Conservation (phyloP, 139 green algal genomes). For the Chlorella vulgaris region DNA sequence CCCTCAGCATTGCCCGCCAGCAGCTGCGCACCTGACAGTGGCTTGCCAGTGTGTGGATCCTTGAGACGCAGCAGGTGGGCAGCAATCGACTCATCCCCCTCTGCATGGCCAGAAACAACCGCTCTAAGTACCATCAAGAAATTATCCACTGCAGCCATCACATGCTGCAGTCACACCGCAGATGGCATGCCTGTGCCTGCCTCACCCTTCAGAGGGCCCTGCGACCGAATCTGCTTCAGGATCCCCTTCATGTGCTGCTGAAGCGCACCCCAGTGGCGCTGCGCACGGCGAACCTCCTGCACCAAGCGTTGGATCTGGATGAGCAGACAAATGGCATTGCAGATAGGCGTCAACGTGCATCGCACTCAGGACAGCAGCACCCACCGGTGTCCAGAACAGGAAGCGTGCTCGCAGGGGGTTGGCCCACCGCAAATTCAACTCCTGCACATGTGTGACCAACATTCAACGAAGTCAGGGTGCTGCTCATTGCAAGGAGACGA, state of each 20-base stretch:
- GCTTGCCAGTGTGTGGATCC: constrained; percentile 8
- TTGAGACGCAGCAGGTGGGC: constrained; percentile 21
- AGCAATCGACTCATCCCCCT: background rate
- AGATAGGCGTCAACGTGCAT: background rate
- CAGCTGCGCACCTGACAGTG: background rate
- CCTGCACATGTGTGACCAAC: background rate
- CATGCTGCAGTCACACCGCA: too few species aligned
- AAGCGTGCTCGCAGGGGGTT: constrained; percentile 3
- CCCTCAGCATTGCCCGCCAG: too few species aligned
- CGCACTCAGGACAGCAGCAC: background rate
- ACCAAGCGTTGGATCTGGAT: too few species aligned
- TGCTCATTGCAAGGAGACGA: background rate
- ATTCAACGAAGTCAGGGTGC: background rate
- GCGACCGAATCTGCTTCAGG: background rate
- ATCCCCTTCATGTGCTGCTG: background rate
- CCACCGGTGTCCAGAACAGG: constrained; percentile 6
- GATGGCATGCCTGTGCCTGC: background rate
- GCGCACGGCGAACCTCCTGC: constrained; percentile 9
- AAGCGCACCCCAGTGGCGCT: background rate
- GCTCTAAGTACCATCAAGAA: too few species aligned
- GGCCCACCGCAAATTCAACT: constrained; percentile 6
- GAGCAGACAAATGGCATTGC: too few species aligned
- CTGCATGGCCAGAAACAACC: background rate
- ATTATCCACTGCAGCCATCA: too few species aligned
- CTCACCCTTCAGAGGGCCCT: background rate